These are phyloP conservation scores for Pichia sp. DNA, from an alignment of 1,139 yeast genomes.

Conservation along the genomic window DNA sequence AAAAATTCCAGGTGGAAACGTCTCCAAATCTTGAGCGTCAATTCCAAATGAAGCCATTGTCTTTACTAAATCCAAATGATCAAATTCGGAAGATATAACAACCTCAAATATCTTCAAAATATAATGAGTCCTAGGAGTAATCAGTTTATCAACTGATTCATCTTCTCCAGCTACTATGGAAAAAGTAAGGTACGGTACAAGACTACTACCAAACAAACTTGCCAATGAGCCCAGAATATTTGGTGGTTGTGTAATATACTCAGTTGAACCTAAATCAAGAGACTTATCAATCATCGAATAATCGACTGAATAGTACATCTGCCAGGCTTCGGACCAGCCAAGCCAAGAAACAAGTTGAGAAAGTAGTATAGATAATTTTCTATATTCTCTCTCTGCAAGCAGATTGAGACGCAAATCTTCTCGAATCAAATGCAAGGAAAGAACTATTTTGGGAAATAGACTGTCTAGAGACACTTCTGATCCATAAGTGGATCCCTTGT, in stretches of 20 bases:
- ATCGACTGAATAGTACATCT: slow-evolving; percentile 42
- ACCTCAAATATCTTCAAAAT: slow-evolving; percentile 55
- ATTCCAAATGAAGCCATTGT: slow-evolving; percentile 52
- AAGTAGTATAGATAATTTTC: slow-evolving; percentile 45
- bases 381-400: slow-evolving; percentile 33
- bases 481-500: slow-evolving; percentile 5
- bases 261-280: slow-evolving; percentile 36
- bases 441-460: slow-evolving; percentile 53
- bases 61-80: slow-evolving; percentile 47
- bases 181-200: slow-evolving; percentile 54
- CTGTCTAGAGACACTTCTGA: slow-evolving; percentile 37
- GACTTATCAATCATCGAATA: slow-evolving; percentile 25
- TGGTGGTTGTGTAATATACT: slow-evolving; percentile 45
- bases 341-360: slow-evolving; percentile 58
- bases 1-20: slow-evolving; percentile 66
- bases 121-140: slow-evolving; percentile 60
- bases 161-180: slow-evolving; percentile 64
- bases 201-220: slow-evolving; percentile 38
- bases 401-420: slow-evolving; percentile 67
- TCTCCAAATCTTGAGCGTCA: slow-evolving; percentile 47
- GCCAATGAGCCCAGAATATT: slow-evolving; percentile 47
- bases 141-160: slow-evolving; percentile 47
- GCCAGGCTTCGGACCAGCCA: slow-evolving; percentile 74
- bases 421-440: slow-evolving; percentile 65
- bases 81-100: slow-evolving; percentile 47